Conservation (phyloP, 2,329 filamentous ascomycete genomes). For the Aspergillus aculeatus region DNA sequence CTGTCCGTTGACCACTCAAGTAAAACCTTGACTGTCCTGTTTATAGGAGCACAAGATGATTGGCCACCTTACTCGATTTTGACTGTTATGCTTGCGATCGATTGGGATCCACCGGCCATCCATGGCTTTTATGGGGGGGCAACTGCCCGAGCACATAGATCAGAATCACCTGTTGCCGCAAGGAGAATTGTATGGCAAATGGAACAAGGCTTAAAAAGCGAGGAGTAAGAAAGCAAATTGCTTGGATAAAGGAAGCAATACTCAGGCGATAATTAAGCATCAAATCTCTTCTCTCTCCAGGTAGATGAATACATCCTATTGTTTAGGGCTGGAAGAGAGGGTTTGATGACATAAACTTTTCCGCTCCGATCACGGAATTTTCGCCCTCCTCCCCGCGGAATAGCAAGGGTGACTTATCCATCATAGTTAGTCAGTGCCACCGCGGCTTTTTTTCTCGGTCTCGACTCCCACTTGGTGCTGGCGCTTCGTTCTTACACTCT, state of each 20-base stretch:
- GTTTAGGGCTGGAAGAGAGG: slow-evolving; percentile 26
- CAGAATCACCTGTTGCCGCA: too few relatives aligned
- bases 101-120: background rate
- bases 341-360: slow-evolving; percentile 37
- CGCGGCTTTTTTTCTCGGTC: background rate
- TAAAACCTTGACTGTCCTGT: background rate
- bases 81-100: background rate
- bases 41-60: background rate
- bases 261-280: too few relatives aligned
- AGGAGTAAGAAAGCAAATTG: too few relatives aligned
- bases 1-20: background rate
- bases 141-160: too few relatives aligned
- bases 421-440: slow-evolving; percentile 8
- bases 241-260: too few relatives aligned
- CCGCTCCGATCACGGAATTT: slow-evolving; percentile 33
- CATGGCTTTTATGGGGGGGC: background rate
- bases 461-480: background rate
- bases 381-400: slow-evolving; percentile 24
- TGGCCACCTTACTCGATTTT: background rate
- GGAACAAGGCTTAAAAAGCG: too few relatives aligned
- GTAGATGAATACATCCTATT: too few relatives aligned
- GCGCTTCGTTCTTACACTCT: slow-evolving; percentile 5
- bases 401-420: slow-evolving; percentile 22
- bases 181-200: too few relatives aligned
- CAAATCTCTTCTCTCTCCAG: too few relatives aligned